Base-by-base conservation (phyloP, 1,284 basidiomycete species). In the Trametes hirsuta region DNA sequence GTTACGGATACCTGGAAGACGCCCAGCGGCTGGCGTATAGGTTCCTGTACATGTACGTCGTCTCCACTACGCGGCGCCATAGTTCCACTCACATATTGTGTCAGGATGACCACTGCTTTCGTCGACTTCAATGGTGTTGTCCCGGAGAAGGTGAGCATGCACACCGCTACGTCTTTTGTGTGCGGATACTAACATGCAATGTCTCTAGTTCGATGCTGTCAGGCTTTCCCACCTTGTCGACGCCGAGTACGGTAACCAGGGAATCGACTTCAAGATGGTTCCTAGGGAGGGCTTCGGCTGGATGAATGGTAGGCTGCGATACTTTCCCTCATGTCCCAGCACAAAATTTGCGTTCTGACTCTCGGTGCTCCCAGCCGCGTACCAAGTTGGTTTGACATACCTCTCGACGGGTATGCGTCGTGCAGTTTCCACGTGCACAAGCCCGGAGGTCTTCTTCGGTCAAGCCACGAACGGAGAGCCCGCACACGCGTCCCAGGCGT, bases 191-290 rank as follows among this genome's bases (percentile, higher is more conserved):
- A 22, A 53, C 18, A 18, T 21, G 21, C 2, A 14, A 2, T 8
- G 39, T 21, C 25, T 37, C 4, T 54, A 92, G 88, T 98, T 98
- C 73, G 96, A 99, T 71, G 97, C 95, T 0, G 97, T 98, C 67
- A 93, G 90, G 73, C 82, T 97, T 21, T 95, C 93, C 3, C 96
- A 98, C 76, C 82, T 98, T 61, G 96, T 99, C 4, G 95, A 97
- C 71, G 97, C 97, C 46, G 97, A 99, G 79, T 98, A 98, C 74
- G 97, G 97, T 12, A 99, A 98, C 76, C 97, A 99, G 76, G 97
- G 97, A 55, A 84, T 96, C 68, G 95, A 98, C 79, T 98, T 98
- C 80, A 94, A 95, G 81, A 91, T 94, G 83, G 90, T 98, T 37
- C 95, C 95, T 52, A 84, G 95, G 22, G 97, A 98, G 78, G 97